phyloP scores from a whole-genome alignment of 177 flowering plant species.

The Vitis hybrid region DNA sequence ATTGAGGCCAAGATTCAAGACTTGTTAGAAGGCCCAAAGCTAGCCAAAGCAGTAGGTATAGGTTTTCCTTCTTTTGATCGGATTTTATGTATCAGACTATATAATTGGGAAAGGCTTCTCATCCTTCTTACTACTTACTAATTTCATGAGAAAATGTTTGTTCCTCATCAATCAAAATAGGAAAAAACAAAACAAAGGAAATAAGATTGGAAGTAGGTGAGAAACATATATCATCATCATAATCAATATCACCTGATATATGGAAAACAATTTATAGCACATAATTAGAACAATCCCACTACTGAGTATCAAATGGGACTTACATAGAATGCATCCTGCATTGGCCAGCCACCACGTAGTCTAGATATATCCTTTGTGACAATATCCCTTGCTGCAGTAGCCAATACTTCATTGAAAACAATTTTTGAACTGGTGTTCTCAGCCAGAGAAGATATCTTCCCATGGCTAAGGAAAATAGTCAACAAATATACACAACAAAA shows the following conservation, averaged over 20 bases:
- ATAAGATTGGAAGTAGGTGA: no score
- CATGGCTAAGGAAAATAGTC: conserved; percentile 34
- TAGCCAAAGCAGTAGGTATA: no score
- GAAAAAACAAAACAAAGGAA: no score
- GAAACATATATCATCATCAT: no score
- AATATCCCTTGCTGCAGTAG: conserved; percentile 84
- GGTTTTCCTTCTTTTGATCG: no score
- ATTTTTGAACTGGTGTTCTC: conserved; percentile 69
- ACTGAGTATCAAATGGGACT: conserved; percentile 25
- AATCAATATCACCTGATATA: not conserved
- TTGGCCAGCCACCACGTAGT: conserved; percentile 95
- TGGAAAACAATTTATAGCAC: not conserved
- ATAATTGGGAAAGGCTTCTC: no score
- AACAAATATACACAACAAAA: conserved; percentile 1
- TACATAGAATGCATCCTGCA: conserved; percentile 94
- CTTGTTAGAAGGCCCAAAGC: no score
- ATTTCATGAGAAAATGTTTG: no score
- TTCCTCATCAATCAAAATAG: no score
- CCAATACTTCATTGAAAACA: conserved; percentile 85
- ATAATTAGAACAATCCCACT: not conserved
- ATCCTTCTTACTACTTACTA: no score
- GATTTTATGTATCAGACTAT: no score
- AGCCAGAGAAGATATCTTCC: conserved; percentile 78
- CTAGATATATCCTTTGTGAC: conserved; percentile 91
- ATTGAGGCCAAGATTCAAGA: no score